Evolutionary conservation across 305 asterid genomes (phyloP).

Genomic region (Fraxinus baroniana): DNA sequence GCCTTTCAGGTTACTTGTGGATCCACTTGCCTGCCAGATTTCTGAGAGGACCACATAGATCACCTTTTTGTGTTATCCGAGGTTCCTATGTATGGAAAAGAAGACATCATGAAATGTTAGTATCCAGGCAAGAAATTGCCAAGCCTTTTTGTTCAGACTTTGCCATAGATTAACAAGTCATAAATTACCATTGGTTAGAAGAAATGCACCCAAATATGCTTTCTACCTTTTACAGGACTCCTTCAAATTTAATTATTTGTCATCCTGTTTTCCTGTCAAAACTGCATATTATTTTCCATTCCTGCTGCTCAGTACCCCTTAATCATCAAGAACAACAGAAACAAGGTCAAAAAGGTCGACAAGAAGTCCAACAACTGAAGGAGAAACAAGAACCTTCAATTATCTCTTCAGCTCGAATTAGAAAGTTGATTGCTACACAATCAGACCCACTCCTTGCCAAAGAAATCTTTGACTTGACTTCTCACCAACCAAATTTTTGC

Average conservation of each 20-base stretch:
- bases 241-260: neutral
- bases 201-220: slow-evolving; percentile 22
- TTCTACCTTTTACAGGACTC: neutral
- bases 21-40: slow-evolving; percentile 19
- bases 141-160: slow-evolving; percentile 5
- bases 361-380: slow-evolving; percentile 24
- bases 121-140: slow-evolving; percentile 2
- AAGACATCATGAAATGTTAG: neutral
- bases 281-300: neutral
- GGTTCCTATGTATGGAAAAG: neutral
- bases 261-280: slow-evolving; percentile 16
- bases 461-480: slow-evolving; percentile 83
- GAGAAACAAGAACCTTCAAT: slow-evolving; percentile 32
- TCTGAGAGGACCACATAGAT: neutral
- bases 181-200: slow-evolving; percentile 16
- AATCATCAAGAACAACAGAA: slow-evolving; percentile 25
- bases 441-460: slow-evolving; percentile 83
- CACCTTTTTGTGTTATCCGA: neutral
- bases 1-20: slow-evolving; percentile 24
- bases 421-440: slow-evolving; percentile 71
- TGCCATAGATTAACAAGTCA: slow-evolving; percentile 6
- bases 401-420: slow-evolving; percentile 66
- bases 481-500: slow-evolving; percentile 59
- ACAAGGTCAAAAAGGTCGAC: slow-evolving; percentile 14
- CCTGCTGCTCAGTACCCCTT: slow-evolving; percentile 28